Conservation (phyloP, 306 rosid genomes). For the Biancaea sappan region DNA sequence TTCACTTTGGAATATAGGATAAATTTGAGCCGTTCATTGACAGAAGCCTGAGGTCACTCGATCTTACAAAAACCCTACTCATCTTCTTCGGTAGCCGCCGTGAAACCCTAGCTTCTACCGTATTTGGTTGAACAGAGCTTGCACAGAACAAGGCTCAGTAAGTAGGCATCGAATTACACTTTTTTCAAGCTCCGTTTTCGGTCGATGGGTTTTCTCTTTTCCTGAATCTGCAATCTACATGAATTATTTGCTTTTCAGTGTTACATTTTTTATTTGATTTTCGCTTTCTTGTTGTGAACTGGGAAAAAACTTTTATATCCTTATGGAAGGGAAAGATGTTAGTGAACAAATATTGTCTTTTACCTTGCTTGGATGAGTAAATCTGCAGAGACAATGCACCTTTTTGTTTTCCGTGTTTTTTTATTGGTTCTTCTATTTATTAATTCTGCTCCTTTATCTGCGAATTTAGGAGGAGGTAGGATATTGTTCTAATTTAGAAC, state of each 20-base stretch:
- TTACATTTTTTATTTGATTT: not conserved
- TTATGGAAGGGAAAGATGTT: not conserved
- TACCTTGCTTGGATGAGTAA: not conserved
- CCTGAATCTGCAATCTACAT: not conserved
- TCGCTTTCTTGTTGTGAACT: not conserved
- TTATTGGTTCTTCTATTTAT: not conserved
- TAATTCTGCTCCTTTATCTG: not conserved
- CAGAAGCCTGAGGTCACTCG: not conserved
- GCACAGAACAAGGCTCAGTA: conserved; percentile 24
- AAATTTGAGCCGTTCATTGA: conserved; percentile 26
- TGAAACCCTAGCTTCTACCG: conserved; percentile 31
- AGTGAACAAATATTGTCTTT: not conserved
- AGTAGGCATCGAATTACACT: not conserved
- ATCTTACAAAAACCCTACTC: conserved; percentile 47
- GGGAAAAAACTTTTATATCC: not conserved
- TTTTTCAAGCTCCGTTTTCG: not conserved
- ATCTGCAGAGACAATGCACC: not conserved
- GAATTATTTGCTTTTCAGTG: not conserved
- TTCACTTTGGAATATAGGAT: fast-evolving
- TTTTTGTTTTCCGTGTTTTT: not conserved
- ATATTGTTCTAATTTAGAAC: too few species aligned
- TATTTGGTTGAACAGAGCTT: not conserved
- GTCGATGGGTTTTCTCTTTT: not conserved
- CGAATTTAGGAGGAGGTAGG: too few species aligned
- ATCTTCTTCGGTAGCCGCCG: not conserved